Conservation (phyloP, 164 flowering plant genomes). For the Buxus sempervirens region DNA sequence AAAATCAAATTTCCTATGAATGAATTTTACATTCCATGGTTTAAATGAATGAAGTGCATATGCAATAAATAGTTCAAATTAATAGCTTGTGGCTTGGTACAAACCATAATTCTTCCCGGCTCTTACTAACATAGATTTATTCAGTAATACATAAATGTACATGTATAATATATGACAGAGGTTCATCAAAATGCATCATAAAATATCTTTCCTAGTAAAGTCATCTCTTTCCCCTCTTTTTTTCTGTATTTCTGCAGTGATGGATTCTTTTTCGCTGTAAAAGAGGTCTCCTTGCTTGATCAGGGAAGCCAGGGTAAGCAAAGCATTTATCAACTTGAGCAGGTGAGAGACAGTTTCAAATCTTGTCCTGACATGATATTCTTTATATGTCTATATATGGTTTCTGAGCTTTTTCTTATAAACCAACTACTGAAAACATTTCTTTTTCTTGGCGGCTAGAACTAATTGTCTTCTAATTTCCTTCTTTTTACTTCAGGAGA, state of each 20-base stretch:
- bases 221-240: not conserved
- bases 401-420: not conserved
- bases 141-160: too few relatives aligned
- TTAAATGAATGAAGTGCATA: too few relatives aligned
- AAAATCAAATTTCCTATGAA: too few relatives aligned
- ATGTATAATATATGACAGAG: too few relatives aligned
- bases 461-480: slow-evolving; percentile 7
- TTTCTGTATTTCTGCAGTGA: slow-evolving; percentile 39
- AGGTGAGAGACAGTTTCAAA: slow-evolving; percentile 41
- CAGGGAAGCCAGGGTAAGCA: slow-evolving; percentile 71
- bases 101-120: too few relatives aligned
- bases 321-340: slow-evolving; percentile 74
- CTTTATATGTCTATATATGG: not conserved
- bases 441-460: not conserved
- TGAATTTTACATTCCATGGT: too few relatives aligned
- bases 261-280: slow-evolving; percentile 87
- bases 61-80: too few relatives aligned
- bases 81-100: too few relatives aligned
- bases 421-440: not conserved
- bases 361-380: not conserved
- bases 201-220: not conserved
- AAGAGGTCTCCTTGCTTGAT: slow-evolving; percentile 90
- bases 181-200: too few relatives aligned
- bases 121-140: too few relatives aligned
- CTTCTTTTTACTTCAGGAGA: slow-evolving; percentile 57